phyloP scores from a whole-genome alignment of 2,329 filamentous ascomycete genomes.

The Aureobasidium sp. region DNA sequence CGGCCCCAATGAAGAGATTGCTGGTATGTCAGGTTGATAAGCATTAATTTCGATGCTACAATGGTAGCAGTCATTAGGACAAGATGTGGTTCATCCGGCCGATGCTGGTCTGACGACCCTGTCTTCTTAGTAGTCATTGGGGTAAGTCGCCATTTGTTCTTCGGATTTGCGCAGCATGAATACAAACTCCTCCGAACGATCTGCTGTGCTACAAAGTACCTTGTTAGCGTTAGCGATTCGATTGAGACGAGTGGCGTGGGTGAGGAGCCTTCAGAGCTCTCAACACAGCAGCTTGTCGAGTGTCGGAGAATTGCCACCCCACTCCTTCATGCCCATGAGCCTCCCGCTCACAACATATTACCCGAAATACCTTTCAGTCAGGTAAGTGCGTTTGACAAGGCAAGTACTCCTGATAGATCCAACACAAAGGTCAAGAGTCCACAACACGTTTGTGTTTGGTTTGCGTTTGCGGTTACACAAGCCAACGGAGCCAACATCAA shows the following conservation, averaged over 20 bases:
- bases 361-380: no score
- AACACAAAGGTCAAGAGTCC: neutral
- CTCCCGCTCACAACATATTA: no score
- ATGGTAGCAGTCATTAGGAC: neutral
- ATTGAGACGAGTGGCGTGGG: no score
- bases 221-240: no score
- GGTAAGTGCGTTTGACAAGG: neutral
- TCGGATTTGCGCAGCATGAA: neutral
- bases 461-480: constrained; percentile 1
- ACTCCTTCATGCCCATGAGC: no score
- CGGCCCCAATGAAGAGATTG: neutral
- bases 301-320: no score
- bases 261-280: no score
- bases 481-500: neutral
- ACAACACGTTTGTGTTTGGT: no score
- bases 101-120: neutral
- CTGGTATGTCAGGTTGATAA: neutral
- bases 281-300: no score
- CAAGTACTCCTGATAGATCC: neutral
- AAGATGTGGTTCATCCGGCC: neutral
- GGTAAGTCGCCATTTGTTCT: neutral
- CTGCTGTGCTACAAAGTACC: no score
- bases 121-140: neutral
- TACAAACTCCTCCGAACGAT: neutral
- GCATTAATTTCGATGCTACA: no score